These are phyloP conservation scores for Gnomoniopsis smithogilvyi DNA, from an alignment of 2,329 filamentous ascomycete genomes.

Conservation along the genomic window DNA sequence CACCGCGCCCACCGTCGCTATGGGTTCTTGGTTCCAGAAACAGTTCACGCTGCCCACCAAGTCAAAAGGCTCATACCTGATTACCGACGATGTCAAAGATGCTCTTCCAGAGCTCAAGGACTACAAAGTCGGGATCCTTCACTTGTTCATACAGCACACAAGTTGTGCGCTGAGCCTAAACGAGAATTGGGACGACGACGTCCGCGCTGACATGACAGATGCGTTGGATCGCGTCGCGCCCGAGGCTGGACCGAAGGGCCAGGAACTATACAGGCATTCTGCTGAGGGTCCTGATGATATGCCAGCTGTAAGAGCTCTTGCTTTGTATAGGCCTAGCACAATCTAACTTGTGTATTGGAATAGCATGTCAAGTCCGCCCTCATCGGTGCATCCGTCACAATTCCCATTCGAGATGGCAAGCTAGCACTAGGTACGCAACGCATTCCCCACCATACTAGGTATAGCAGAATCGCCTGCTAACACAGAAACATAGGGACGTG, in stretches of 20 bases:
- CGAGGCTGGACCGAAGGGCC: constrained; percentile 67
- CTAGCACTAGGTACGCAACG: constrained; percentile 46
- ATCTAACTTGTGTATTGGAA: neutral
- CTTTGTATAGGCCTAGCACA: neutral
- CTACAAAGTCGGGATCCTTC: constrained; percentile 83
- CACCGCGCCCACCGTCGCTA: constrained; percentile 28
- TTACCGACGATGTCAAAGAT: constrained; percentile 71
- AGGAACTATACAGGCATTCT: constrained; percentile 75
- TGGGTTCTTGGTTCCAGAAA: constrained; percentile 82
- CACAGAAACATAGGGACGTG: constrained; percentile 53
- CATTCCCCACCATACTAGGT: too few species aligned
- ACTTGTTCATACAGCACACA: constrained; percentile 95
- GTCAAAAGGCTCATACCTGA: constrained; percentile 81
- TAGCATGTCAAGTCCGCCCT: constrained; percentile 85
- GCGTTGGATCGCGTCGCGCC: constrained; percentile 88
- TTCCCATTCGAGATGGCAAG: constrained; percentile 85
- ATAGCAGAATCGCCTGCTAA: neutral
- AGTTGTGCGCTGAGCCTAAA: constrained; percentile 87
- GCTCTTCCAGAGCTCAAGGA: constrained; percentile 74
- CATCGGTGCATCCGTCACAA: constrained; percentile 82
- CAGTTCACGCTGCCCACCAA: constrained; percentile 73
- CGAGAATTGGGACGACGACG: constrained; percentile 83
- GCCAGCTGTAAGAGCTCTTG: constrained; percentile 55
- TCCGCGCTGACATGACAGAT: constrained; percentile 91
- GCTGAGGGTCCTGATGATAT: constrained; percentile 82